Evolutionary conservation across 2,329 filamentous ascomycete genomes (phyloP), one percentile per base, ranked within the genome.

Genomic region (Penicillium sp.): DNA sequence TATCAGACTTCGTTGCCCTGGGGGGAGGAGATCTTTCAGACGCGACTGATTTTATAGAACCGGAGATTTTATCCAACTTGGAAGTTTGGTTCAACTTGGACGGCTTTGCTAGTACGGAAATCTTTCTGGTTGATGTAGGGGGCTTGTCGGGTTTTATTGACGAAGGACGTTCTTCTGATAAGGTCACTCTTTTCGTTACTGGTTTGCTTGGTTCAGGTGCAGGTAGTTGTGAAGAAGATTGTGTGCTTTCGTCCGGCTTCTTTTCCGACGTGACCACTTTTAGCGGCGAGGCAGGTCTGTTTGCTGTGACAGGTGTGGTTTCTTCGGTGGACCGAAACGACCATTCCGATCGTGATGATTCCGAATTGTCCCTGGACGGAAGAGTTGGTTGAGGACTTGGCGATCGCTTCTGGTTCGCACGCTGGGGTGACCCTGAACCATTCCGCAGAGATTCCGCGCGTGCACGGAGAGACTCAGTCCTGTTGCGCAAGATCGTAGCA

Each of bases 381-480:
- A 51, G 45, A 2, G 54, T 59, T 13, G 58, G 29, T 19, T 53
- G 49, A 27, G 62, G 57, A 38, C 60, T 55, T n/a, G 57, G 35
- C 4, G 64, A 61, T 23, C 49, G 36, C 33, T 67, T 66, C 10
- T 65, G 61, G 31, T 58, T 62, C 19, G 47, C 31, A 25, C 52
- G 29, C n/a, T 31, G 43, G 27, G 53, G 48, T 31, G 63, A 61
- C 6, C 62, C 62, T 4, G 59, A 58, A 17, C 50, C 55, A 47
- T 57, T 65, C 25, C 65, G 63, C n/a, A 67, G 50, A 15, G 57
- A 59, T n/a, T 66, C 65, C 9, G 64, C 65, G 13, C 65, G 61
- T 38, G 60, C 60, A 29, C 65, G 65, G 9, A 67, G 45, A 39
- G 64, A 67, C 44, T 67, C 65, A 2, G 65, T 67, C 5, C 64